A percentile compares a stretch with the other conserved stretches of the same genome.
phyloP scores from a whole-genome alignment of 208 protist species.

The Leishmania arabica region DNA sequence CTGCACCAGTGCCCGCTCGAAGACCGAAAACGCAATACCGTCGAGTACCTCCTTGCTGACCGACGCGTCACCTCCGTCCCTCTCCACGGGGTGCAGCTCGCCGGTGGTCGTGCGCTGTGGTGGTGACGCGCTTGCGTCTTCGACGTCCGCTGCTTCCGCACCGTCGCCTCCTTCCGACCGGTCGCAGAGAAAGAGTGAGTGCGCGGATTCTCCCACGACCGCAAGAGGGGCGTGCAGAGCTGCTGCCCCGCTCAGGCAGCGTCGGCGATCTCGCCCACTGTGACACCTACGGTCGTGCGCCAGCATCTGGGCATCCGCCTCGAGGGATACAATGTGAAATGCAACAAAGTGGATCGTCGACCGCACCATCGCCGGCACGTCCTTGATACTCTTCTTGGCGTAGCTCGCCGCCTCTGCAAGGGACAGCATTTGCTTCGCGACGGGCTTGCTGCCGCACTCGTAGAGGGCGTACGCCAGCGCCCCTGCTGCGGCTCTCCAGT shows the following conservation, averaged over 20 bases:
- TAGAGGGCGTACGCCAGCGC: slow-evolving; percentile 31
- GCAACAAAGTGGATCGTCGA: slow-evolving; percentile 44
- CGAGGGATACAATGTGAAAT: slow-evolving; percentile 66
- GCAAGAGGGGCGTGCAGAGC: background rate
- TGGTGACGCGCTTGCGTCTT: background rate
- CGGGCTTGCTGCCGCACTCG: slow-evolving; percentile 15
- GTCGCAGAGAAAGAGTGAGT: background rate
- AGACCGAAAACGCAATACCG: slow-evolving; percentile 34
- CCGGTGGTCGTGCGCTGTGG: background rate
- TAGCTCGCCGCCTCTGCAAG: slow-evolving; percentile 23
- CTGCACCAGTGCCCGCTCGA: slow-evolving; percentile 46
- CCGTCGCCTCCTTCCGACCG: background rate
- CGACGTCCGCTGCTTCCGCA: background rate
- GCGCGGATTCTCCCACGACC: background rate
- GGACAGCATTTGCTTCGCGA: slow-evolving; percentile 19
- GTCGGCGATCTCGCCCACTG: slow-evolving; percentile 6
- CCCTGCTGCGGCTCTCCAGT: slow-evolving; percentile 19
- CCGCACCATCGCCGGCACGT: slow-evolving; percentile 20
- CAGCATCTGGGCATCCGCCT: slow-evolving; percentile 56
- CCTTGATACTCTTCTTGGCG: slow-evolving; percentile 11
- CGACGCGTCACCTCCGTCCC: background rate
- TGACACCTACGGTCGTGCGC: slow-evolving; percentile 14
- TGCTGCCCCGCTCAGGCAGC: background rate
- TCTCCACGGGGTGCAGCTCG: background rate
- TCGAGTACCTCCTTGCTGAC: slow-evolving; percentile 13